These are phyloP conservation scores for Biscogniauxia sp. DNA, from an alignment of 2,329 filamentous ascomycete genomes.

Conservation along the genomic window DNA sequence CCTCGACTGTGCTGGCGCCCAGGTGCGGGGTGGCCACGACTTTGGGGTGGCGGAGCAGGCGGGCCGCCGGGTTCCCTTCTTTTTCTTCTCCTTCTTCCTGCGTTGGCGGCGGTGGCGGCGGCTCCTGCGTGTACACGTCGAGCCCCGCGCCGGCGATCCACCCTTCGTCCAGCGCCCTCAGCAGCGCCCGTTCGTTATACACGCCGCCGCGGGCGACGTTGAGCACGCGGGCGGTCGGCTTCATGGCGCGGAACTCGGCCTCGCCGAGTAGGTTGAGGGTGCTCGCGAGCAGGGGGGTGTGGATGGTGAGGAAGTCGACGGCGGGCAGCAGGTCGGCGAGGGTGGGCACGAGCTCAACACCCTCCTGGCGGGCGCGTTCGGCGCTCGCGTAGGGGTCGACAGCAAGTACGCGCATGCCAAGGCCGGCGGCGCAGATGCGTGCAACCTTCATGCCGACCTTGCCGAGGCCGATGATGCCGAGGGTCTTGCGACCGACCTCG, in stretches of 20 bases:
- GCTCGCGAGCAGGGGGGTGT: conserved; percentile 75
- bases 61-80: conserved; percentile 57
- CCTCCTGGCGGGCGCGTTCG: conserved; percentile 66
- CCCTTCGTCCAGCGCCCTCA: conserved; percentile 67
- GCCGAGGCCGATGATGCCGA: conserved; percentile 76
- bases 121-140: conserved; percentile 78
- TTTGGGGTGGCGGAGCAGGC: conserved; percentile 65
- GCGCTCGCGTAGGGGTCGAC: conserved; percentile 76
- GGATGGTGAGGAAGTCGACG: conserved; percentile 76
- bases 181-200: conserved; percentile 71
- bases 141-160: conserved; percentile 75
- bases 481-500: conserved; percentile 73
- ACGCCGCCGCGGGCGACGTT: conserved; percentile 81
- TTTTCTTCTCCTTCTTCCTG: conserved; percentile 37
- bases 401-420: conserved; percentile 73
- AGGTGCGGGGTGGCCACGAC: conserved; percentile 79
- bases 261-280: conserved; percentile 72
- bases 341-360: conserved; percentile 59
- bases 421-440: conserved; percentile 62
- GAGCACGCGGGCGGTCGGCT: conserved; percentile 67
- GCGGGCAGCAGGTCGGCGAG: conserved; percentile 61
- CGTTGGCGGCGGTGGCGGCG: conserved; percentile 46
- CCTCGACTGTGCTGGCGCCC: conserved; percentile 76
- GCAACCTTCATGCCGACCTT: conserved; percentile 82
- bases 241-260: conserved; percentile 68